A percentile compares a stretch with the other conserved stretches of the same genome.
phyloP scores from a whole-genome alignment of 2,329 filamentous ascomycete species.

The Botrytis tulipae region DNA sequence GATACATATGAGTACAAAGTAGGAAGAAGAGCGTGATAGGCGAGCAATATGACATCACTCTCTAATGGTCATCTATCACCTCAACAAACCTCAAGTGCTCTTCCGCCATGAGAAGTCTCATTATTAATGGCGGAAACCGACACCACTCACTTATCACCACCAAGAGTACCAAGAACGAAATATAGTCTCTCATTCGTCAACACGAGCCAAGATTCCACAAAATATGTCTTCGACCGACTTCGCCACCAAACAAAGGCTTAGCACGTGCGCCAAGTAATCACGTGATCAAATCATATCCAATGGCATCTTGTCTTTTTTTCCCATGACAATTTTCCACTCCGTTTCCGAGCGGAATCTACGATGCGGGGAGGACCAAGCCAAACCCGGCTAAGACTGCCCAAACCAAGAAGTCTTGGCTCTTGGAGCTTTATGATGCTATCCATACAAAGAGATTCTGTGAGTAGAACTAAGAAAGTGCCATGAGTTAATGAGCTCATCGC shows the following conservation, averaged over 20 bases:
- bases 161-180: not conserved
- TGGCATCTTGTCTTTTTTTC: not conserved
- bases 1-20: not conserved
- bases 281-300: not conserved
- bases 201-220: not conserved
- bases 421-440: not conserved
- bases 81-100: not conserved
- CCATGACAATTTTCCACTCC: not conserved
- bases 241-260: not conserved
- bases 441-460: not conserved
- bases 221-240: not conserved
- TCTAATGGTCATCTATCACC: not conserved
- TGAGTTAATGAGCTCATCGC: constrained; percentile 8
- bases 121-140: not conserved
- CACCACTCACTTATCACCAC: not conserved
- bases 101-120: not conserved
- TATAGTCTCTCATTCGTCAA: not conserved
- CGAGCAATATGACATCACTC: not conserved
- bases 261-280: not conserved
- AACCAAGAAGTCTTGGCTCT: constrained; percentile 1
- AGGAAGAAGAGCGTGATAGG: not conserved
- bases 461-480: not conserved
- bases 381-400: not conserved
- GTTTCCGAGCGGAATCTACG: constrained; percentile 3
- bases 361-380: constrained; percentile 7